Conservation (phyloP, 2,329 filamentous ascomycete species). For the Eurotiales sp. region DNA sequence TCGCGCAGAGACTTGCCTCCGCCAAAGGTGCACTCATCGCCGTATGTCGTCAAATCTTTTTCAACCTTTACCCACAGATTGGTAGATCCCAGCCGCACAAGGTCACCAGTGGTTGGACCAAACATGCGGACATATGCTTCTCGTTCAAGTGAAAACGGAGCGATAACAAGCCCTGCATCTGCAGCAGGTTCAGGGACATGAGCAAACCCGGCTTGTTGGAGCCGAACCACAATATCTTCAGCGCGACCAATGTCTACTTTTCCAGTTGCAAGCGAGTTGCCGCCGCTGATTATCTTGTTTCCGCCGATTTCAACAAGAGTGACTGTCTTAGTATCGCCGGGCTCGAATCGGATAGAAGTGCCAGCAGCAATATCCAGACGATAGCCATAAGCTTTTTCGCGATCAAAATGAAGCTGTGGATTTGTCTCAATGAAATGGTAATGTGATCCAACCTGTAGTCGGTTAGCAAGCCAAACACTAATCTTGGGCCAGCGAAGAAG, state of each 20-base stretch:
- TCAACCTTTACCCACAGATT: slow-evolving; percentile 90
- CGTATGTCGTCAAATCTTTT: slow-evolving; percentile 76
- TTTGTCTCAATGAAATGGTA: slow-evolving; percentile 98
- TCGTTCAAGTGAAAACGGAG: slow-evolving; percentile 68
- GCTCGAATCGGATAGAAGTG: slow-evolving; percentile 89
- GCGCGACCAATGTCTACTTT: slow-evolving; percentile 61
- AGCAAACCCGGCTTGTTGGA: slow-evolving; percentile 72
- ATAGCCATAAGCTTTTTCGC: slow-evolving; percentile 74
- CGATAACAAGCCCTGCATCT: slow-evolving; percentile 56
- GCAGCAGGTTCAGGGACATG: slow-evolving; percentile 66
- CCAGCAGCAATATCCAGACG: slow-evolving; percentile 86
- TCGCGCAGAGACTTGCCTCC: slow-evolving; percentile 91
- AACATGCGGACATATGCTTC: slow-evolving; percentile 84
- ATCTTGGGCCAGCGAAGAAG: background rate
- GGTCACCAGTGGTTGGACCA: slow-evolving; percentile 83
- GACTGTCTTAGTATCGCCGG: slow-evolving; percentile 86
- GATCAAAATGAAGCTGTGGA: slow-evolving; percentile 83
- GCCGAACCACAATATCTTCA: slow-evolving; percentile 62
- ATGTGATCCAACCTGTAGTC: slow-evolving; percentile 69
- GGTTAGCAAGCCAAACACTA: too few relatives aligned
- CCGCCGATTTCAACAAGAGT: slow-evolving; percentile 86
- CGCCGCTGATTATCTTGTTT: slow-evolving; percentile 73
- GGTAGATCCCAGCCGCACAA: slow-evolving; percentile 76
- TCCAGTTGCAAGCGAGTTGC: slow-evolving; percentile 75
- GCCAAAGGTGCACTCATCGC: slow-evolving; percentile 93